Evolutionary conservation across 2,329 filamentous ascomycete genomes (phyloP).

Genomic region (Colletotrichum somersetense): DNA sequence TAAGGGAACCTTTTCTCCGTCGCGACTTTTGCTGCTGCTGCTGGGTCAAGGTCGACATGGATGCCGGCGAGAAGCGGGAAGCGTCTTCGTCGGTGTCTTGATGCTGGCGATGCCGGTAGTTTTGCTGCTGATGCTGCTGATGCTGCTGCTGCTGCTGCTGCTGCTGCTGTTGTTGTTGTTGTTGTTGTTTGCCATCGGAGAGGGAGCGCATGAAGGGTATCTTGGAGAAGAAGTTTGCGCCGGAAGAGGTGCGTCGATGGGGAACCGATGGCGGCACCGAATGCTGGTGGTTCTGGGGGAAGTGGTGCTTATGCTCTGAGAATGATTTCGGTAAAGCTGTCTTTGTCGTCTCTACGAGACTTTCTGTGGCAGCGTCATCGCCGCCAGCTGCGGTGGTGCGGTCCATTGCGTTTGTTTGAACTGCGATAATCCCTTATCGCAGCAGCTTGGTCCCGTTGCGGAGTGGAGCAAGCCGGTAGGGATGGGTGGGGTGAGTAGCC

Average conservation of each 20-base stretch:
- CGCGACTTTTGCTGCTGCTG: constrained; percentile 65
- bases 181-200: constrained; percentile 47
- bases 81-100: constrained; percentile 52
- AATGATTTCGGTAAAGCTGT: constrained; percentile 1
- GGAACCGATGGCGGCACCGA: constrained; percentile 11
- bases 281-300: background rate
- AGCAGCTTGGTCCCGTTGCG: constrained; percentile 11
- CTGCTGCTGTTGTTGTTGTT: constrained; percentile 27
- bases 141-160: constrained; percentile 23
- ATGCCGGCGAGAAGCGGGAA: constrained; percentile 43
- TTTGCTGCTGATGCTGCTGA: background rate
- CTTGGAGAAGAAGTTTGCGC: constrained; percentile 74
- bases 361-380: constrained; percentile 11
- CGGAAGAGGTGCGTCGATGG: constrained; percentile 64
- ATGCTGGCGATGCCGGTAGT: constrained; percentile 35
- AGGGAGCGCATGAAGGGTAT: constrained; percentile 74
- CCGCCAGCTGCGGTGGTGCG: background rate
- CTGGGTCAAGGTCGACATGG: constrained; percentile 51
- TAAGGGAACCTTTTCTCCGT: constrained; percentile 84
- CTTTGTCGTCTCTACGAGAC: constrained; percentile 3
- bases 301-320: background rate
- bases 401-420: constrained; percentile 28
- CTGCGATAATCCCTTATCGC: constrained; percentile 35
- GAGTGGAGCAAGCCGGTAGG: constrained; percentile 25
- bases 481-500: constrained; percentile 19